Base-by-base conservation (phyloP, 257 asterid species). In the Rauvolfia tetraphylla region DNA sequence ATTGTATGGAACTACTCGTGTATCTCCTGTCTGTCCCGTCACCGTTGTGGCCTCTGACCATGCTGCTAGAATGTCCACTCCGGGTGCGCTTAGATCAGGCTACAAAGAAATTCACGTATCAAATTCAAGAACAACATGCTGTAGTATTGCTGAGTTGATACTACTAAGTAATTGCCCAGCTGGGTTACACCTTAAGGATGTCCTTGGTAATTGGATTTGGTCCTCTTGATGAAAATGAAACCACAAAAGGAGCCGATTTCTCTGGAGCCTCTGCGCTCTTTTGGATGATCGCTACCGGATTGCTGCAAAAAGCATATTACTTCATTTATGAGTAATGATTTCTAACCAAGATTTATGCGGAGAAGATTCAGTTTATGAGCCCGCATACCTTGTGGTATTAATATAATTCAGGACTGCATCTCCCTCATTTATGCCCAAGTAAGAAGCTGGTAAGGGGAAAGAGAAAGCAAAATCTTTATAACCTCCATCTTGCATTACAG, bases 41-140 rank as follows among this genome's bases (percentile, higher is more conserved):
- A 88, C 80, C 0, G 84, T 79, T 2, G 85, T 79, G 1, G 83
- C 87, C 58, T 75, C 89, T 0, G 97, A 86, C 93, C 97, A 91
- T 6, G 95, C 95, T 25, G 95, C 97, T 36, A 91, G 78, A 41
- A 91, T 91, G 81, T 91, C 88, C 41, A 86, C 91, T 70, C 95
- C 93, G 0, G 90, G 95, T 22, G 95, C 97, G 54, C 83, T 87
- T 56, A 91, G 56, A 81, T 91, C 97, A 34, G 95, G 95, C 97
- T 91, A 63, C 41, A 49, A 48, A 38, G 65, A 4, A 12, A 11
- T 44, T 49, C 63, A 38, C 2, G 7, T 29, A 20, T 51, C n/a
- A 75, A 20, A 7, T 33, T 29, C 36, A 41, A 3, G 4, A 29
- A 8, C 33, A 0, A 2, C 31, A 3, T 44, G 10, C 1, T 71